These are phyloP conservation scores for Colletotrichum nymphaeae DNA, from an alignment of 2,329 filamentous ascomycete genomes.

Conservation along the genomic window DNA sequence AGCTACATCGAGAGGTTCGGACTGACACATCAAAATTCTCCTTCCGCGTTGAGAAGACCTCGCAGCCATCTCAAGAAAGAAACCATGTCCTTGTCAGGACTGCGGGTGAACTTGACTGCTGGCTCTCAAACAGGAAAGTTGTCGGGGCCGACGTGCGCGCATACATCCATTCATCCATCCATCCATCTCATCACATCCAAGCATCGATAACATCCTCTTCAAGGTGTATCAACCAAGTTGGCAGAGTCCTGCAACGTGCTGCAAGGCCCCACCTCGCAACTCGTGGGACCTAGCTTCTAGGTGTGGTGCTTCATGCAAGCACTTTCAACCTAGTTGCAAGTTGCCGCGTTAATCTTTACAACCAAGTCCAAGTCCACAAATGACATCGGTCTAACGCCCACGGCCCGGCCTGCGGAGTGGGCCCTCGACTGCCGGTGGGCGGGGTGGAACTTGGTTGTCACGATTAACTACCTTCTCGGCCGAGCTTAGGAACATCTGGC, in stretches of 20 bases:
- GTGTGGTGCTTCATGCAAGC: slow-evolving; percentile 23
- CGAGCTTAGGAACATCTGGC: slow-evolving; percentile 6
- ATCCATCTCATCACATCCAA: background rate
- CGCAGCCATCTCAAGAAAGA: background rate
- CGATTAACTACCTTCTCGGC: slow-evolving; percentile 4
- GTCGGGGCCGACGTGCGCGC: background rate
- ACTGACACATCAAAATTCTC: slow-evolving; percentile 5
- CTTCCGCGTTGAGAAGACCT: slow-evolving; percentile 15
- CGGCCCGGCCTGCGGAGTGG: slow-evolving; percentile 2
- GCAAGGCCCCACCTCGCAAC: background rate
- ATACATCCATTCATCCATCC: background rate
- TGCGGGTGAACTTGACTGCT: background rate
- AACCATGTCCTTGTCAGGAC: slow-evolving; percentile 20
- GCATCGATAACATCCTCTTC: background rate
- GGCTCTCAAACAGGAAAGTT: slow-evolving; percentile 20
- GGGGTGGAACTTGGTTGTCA: background rate
- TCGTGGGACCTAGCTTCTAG: background rate
- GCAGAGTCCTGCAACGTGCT: background rate
- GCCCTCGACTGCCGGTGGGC: background rate
- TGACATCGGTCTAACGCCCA: slow-evolving; percentile 11
- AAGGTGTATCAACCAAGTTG: background rate
- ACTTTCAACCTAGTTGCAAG: background rate
- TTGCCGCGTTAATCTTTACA: background rate
- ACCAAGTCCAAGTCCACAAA: slow-evolving; percentile 23
- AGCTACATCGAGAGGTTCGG: background rate